Base-by-base conservation (phyloP, 129 eudicot species). In the Centella asiatica region DNA sequence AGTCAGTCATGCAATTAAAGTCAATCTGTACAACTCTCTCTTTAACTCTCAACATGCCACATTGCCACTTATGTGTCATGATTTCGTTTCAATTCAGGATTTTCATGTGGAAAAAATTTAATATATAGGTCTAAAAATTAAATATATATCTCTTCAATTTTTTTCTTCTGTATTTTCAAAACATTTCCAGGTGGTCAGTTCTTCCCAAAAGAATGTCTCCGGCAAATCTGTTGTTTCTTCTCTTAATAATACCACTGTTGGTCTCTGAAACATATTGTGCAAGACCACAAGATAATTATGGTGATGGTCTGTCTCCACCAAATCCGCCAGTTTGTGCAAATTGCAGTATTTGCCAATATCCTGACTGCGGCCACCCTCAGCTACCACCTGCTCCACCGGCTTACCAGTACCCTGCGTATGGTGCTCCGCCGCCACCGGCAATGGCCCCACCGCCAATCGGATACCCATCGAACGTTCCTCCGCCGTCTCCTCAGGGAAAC, bases 321-420 rank as follows among this genome's bases (percentile, higher is more conserved):
- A 47, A 66, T 39, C 47, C 47, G 3, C 47, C 11, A 15, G 67
- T 51, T 53, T 76, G 83, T 69, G 47, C 39, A 51, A 68, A 73
- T 48, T 73, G 79, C 66, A 50, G 58, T 6, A 61, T 55, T 6
- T 80, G 79, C 57, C 84, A 65, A 50, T 66, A 65, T 50, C 68
- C 87, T 1, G 78, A 81, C 76, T 64, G 50, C 45, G 66, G 76
- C 75, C 57, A 40, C 37, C 53, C 73, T 37, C 69, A 55, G 34
- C 72, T 67, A 22, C 64, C 44, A 32, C 70, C 69, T 5, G n/a
- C n/a, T n/a, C 77, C 61, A 26, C 51, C 44, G 33, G 76, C 23
- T 2, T 23, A 47, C 34, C 66, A 57, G 52, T 65, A n/a, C n/a
- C n/a, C n/a, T n/a, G n/a, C 79, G n/a, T 78, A 74, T 62, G 65